A percentile compares a stretch with the other conserved stretches of the same genome.
phyloP scores from a whole-genome alignment of 257 asterid genomes.

The Solanum ossicruentum region DNA sequence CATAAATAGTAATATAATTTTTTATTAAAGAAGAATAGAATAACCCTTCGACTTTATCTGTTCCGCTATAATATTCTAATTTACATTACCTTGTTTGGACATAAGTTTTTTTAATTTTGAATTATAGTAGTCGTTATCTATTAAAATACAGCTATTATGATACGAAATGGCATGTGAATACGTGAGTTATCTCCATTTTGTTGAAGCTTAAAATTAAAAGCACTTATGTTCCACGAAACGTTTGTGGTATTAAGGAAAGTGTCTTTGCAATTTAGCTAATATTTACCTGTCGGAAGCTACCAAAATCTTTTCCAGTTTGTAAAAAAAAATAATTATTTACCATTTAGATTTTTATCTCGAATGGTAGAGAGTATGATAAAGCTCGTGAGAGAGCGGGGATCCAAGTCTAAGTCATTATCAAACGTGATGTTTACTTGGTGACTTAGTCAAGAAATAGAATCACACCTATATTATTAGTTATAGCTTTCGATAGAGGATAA shows the following conservation, averaged over 20 bases:
- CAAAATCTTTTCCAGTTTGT: not conserved
- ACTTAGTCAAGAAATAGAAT: too few relatives aligned
- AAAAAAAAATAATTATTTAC: not conserved
- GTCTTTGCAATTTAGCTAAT: not conserved
- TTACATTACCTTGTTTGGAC: not conserved
- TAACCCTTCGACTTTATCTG: not conserved
- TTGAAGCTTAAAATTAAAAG: not conserved
- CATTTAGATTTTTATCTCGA: not conserved
- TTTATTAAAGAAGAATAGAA: not conserved
- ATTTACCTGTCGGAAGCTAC: not conserved
- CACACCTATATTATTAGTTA: too few relatives aligned
- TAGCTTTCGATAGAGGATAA: too few relatives aligned
- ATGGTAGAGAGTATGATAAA: too few relatives aligned
- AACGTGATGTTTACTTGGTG: too few relatives aligned
- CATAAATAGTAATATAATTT: not conserved
- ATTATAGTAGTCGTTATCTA: not conserved
- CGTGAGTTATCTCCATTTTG: not conserved
- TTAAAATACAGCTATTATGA: not conserved
- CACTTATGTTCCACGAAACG: not conserved
- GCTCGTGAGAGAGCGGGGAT: too few relatives aligned
- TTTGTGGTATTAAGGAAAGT: not conserved
- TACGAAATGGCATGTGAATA: not conserved
- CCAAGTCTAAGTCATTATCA: too few relatives aligned
- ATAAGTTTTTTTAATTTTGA: not conserved
- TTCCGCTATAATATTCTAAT: not conserved